Evolutionary conservation across 2,329 filamentous ascomycete species (phyloP).

Genomic region (Colletotrichum brevisporum): DNA sequence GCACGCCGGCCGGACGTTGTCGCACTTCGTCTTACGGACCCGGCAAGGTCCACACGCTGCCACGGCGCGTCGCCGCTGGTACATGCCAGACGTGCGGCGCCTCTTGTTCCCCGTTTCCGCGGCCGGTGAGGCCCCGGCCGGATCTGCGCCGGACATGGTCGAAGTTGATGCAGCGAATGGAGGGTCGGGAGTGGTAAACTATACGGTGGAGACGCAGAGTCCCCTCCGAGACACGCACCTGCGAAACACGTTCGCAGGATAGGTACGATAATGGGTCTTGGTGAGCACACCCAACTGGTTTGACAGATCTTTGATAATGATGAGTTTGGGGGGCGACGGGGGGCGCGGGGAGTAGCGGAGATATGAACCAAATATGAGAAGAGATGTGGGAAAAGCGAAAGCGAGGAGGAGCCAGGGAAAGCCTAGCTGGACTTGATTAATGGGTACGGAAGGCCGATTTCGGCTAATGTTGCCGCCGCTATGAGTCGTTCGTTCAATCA

Average conservation of each 20-base stretch:
- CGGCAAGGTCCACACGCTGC: slow-evolving; percentile 54
- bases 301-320: not conserved
- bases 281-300: not conserved
- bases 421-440: not conserved
- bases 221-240: too few species aligned
- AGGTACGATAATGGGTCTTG: not conserved
- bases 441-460: not conserved
- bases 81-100: slow-evolving; percentile 36
- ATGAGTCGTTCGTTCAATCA: not conserved
- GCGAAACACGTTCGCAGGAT: not conserved
- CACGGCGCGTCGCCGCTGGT: slow-evolving; percentile 50
- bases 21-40: slow-evolving; percentile 54
- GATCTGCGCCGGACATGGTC: slow-evolving; percentile 17
- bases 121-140: slow-evolving; percentile 18
- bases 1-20: slow-evolving; percentile 53
- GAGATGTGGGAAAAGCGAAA: slow-evolving; percentile 1
- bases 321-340: not conserved
- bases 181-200: not conserved
- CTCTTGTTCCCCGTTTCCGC: slow-evolving; percentile 27
- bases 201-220: too few species aligned
- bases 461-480: slow-evolving; percentile 18
- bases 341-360: slow-evolving; percentile 28
- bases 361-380: slow-evolving; percentile 15
- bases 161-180: too few species aligned
- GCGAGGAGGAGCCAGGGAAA: slow-evolving; percentile 9